Conservation (phyloP, 805 yeast genomes). For the Candida ascalaphidarum region DNA sequence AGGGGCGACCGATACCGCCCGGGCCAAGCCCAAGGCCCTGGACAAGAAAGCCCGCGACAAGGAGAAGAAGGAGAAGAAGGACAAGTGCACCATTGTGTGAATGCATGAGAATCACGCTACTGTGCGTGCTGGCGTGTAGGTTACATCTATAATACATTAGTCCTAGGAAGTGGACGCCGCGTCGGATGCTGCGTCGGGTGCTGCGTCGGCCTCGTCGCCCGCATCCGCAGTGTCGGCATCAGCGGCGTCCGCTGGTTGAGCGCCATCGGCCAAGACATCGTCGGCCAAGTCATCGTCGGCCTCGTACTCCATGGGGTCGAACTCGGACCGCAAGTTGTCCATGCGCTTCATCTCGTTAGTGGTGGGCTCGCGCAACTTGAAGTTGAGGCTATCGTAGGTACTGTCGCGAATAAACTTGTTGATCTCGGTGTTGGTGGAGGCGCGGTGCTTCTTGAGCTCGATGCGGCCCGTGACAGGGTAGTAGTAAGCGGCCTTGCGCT, state of each 20-base stretch:
- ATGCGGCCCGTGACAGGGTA: slow-evolving; percentile 72
- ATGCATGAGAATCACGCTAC: too few species aligned
- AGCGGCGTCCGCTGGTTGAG: slow-evolving; percentile 11
- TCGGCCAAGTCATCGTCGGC: slow-evolving; percentile 48
- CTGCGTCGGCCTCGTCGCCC: slow-evolving; percentile 3
- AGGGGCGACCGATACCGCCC: too few species aligned
- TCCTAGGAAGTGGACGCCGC: background rate
- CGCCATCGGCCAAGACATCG: slow-evolving; percentile 16
- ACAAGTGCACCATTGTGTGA: slow-evolving; percentile 14
- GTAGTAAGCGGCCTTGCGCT: slow-evolving; percentile 55
- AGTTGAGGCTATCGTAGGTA: slow-evolving; percentile 53
- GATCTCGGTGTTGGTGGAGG: slow-evolving; percentile 46
- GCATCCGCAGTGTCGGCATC: slow-evolving; percentile 8
- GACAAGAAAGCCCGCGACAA: slow-evolving; percentile 1
- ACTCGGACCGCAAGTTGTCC: slow-evolving; percentile 60
- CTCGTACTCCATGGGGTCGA: slow-evolving; percentile 73
- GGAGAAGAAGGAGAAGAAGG: slow-evolving; percentile 8
- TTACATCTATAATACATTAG: background rate
- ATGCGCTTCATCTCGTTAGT: slow-evolving; percentile 59
- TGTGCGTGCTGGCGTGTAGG: background rate
- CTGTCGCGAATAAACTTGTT: slow-evolving; percentile 47
- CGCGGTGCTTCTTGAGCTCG: slow-evolving; percentile 79
- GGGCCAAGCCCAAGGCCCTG: background rate
- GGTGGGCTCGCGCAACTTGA: slow-evolving; percentile 63
- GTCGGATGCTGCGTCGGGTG: background rate